Conservation (phyloP, 1,139 yeast species). For the Saccharomyces hybrid region DNA sequence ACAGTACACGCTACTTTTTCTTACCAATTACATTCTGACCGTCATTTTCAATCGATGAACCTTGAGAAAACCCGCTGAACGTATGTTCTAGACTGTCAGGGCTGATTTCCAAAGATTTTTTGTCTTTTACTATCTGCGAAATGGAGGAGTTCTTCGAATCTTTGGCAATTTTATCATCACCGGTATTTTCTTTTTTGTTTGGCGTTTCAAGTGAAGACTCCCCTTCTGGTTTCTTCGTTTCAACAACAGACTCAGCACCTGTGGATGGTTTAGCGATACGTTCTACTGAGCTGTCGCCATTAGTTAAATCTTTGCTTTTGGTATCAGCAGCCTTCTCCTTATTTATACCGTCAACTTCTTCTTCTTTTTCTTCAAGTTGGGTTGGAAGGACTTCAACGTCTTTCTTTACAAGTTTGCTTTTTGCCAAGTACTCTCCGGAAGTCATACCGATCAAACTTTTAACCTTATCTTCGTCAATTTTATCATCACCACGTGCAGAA, state of each 20-base stretch:
- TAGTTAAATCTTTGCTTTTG: background rate
- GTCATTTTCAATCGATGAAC: conserved; percentile 6
- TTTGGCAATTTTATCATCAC: background rate
- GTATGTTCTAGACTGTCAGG: conserved; percentile 6
- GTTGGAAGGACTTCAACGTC: background rate
- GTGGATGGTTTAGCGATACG: conserved; percentile 37
- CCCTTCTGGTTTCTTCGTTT: background rate
- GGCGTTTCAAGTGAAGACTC: background rate
- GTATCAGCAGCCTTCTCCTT: background rate
- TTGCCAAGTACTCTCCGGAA: conserved; percentile 17
- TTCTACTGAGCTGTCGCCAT: conserved; percentile 11
- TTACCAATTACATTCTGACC: background rate
- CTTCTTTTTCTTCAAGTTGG: background rate
- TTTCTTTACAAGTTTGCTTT: background rate
- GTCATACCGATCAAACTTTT: conserved; percentile 27
- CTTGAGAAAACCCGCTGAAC: conserved; percentile 20
- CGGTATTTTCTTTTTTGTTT: background rate
- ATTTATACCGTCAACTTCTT: background rate
- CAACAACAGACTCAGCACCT: background rate
- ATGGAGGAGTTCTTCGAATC: background rate
- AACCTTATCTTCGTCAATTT: conserved; percentile 28
- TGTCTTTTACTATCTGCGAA: background rate
- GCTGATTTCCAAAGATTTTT: background rate
- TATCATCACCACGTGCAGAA: conserved; percentile 18
- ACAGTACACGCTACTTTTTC: background rate